Conservation (phyloP, 2,329 filamentous ascomycete genomes). For the Zasmidium citrigriseum region DNA sequence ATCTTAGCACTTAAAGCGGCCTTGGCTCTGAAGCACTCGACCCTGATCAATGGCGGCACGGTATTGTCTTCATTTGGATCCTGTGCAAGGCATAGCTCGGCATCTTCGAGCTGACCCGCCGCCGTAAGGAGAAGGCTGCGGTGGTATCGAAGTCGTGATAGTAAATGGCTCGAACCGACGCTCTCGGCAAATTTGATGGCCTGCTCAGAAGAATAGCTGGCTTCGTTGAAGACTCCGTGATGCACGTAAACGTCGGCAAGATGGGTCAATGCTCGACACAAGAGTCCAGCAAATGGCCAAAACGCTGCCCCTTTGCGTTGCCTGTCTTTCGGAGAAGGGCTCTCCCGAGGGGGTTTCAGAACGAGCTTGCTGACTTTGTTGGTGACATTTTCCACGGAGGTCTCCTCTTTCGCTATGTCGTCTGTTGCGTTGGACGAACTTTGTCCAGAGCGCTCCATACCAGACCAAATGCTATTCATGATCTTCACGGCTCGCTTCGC, state of each 20-base stretch:
- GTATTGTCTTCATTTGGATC: slow-evolving; percentile 5
- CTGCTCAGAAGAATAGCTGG: slow-evolving; percentile 83
- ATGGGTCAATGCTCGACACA: slow-evolving; percentile 71
- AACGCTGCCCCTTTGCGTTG: slow-evolving; percentile 63
- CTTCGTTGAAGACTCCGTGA: slow-evolving; percentile 84
- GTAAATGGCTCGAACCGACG: slow-evolving; percentile 16
- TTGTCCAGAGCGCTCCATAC: slow-evolving; percentile 19
- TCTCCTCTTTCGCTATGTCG: slow-evolving; percentile 13
- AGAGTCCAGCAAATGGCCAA: slow-evolving; percentile 74
- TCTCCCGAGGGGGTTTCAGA: slow-evolving; percentile 30
- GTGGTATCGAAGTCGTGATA: slow-evolving; percentile 22
- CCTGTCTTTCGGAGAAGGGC: slow-evolving; percentile 29
- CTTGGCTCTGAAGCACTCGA: slow-evolving; percentile 25
- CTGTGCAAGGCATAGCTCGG: slow-evolving; percentile 30
- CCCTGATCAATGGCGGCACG: slow-evolving; percentile 11
- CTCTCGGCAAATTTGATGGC: slow-evolving; percentile 71
- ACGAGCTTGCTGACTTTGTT: slow-evolving; percentile 36
- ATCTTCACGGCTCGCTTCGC: slow-evolving; percentile 31
- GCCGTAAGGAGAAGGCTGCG: slow-evolving; percentile 25
- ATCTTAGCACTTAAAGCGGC: slow-evolving; percentile 22
- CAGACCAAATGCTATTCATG: slow-evolving; percentile 31
- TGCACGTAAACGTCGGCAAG: slow-evolving; percentile 79
- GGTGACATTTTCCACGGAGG: slow-evolving; percentile 18
- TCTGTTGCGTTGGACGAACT: not conserved
- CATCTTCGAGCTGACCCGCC: slow-evolving; percentile 30